These are phyloP conservation scores for Saturnispora silvae DNA, from an alignment of 805 yeast species.

Conservation along the genomic window DNA sequence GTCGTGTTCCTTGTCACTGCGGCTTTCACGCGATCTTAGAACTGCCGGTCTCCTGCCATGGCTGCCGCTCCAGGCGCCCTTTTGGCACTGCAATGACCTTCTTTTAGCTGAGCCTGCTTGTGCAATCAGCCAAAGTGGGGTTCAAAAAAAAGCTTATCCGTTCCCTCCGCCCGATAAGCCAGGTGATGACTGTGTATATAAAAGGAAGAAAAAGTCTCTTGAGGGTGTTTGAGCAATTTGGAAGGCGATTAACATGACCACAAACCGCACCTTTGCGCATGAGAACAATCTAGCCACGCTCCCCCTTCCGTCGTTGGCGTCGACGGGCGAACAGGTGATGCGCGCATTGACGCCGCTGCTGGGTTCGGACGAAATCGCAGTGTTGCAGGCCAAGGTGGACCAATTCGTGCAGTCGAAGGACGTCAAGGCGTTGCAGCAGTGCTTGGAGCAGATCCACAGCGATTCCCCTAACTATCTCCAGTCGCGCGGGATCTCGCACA, in stretches of 20 bases:
- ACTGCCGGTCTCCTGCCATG: too few relatives aligned
- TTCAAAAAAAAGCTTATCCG: too few relatives aligned
- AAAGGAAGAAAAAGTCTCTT: neutral
- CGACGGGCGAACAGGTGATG: conserved; percentile 43
- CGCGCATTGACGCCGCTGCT: conserved; percentile 52
- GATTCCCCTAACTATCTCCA: conserved; percentile 44
- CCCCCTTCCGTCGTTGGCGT: conserved; percentile 49
- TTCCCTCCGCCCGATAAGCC: conserved; percentile 2
- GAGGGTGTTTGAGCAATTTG: too few relatives aligned
- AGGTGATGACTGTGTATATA: too few relatives aligned
- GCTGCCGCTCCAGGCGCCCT: too few relatives aligned
- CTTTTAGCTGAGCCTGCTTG: too few relatives aligned
- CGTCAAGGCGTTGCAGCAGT: conserved; percentile 40
- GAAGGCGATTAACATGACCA: too few relatives aligned
- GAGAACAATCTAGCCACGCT: conserved; percentile 41
- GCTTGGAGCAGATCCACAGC: conserved; percentile 36
- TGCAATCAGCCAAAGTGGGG: conserved; percentile 4
- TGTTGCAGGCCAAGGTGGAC: conserved; percentile 33
- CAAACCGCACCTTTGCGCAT: conserved; percentile 21
- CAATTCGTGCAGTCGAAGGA: conserved; percentile 34
- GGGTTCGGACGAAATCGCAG: conserved; percentile 38
- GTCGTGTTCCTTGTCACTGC: too few relatives aligned
- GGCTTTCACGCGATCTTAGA: too few relatives aligned
- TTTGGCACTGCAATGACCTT: too few relatives aligned
- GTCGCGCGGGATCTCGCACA: conserved; percentile 33